Base-by-base conservation (phyloP, 805 yeast genomes). In the Ogataea henricii region DNA sequence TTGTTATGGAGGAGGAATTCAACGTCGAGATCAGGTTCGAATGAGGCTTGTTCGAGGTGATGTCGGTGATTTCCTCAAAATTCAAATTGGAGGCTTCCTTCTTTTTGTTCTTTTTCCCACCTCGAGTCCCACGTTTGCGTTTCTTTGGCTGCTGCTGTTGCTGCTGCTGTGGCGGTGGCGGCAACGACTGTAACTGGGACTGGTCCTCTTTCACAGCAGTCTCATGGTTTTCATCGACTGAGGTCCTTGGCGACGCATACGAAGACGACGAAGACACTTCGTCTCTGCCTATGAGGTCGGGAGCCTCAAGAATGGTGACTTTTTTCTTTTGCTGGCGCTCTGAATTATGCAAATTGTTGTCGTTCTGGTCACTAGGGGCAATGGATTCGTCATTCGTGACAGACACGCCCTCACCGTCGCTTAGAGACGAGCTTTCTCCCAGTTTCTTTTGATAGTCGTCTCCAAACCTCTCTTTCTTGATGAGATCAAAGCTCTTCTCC, bases 51-150 rank as follows among this genome's bases (percentile, higher is more conserved):
- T 40, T 37, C 12, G 32, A 27, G 16, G 16, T 33, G 9, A 36
- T 17, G 8, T 45, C 57, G n/a, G 35, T 36, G 7, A 13, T 17
- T 14, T 52, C 54, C 30, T 52, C 56, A 13, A 38, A 18, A 18
- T 44, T 27, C 6, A 46, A 12, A 7, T 22, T 35, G 3, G 36
- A 22, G 0, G 48, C n/a, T 10, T 60, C 67, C 37, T 66, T 65
- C 53, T 66, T 69, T 53, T 73, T 79, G 40, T 77, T 67, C 58
- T 85, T 78, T 56, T 82, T 82, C 0, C 96, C 96, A 12, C 96
- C 96, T 49, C 97, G 73, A 8, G 85, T 74, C 4, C 97, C 97
- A 60, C 97, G 77, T 61, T 88, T 90, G 22, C 96, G 74, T 58
- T 78, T 84, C 65, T 81, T 83, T 45, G 73, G 68, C 1, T 48